phyloP scores from a whole-genome alignment of 768 basidiomycete genomes.

The Termitomyces sp. region DNA sequence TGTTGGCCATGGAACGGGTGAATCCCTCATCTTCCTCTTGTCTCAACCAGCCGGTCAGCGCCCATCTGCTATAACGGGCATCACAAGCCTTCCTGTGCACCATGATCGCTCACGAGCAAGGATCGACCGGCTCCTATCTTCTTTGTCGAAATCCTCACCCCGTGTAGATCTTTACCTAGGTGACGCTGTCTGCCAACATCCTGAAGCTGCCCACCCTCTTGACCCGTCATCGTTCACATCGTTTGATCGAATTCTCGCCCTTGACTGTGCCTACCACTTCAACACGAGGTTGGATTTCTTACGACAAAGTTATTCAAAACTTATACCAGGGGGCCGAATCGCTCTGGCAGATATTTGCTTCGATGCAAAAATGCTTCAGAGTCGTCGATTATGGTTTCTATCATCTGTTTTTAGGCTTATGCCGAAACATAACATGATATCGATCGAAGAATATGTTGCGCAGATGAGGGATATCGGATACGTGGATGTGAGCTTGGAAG shows the following conservation, averaged over 20 bases:
- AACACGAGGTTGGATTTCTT: conserved; percentile 46
- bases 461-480: conserved; percentile 47
- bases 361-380: conserved; percentile 20
- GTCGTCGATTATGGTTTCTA: conserved; percentile 18
- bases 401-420: conserved; percentile 33
- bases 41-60: conserved; percentile 37
- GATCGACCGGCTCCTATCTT: conserved; percentile 23
- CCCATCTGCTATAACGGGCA: conserved; percentile 45
- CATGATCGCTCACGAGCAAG: conserved; percentile 39
- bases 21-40: conserved; percentile 54
- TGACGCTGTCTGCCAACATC: conserved; percentile 43
- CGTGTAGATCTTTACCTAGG: conserved; percentile 36
- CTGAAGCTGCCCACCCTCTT: conserved; percentile 35
- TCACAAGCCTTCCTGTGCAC: conserved; percentile 50
- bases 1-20: conserved; percentile 65
- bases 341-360: conserved; percentile 63
- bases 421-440: conserved; percentile 44
- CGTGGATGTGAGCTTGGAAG: conserved; percentile 45
- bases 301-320: conserved; percentile 37
- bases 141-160: conserved; percentile 13
- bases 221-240: conserved; percentile 21
- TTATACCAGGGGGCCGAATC: conserved; percentile 44
- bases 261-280: conserved; percentile 73
- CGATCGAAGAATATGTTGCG: conserved; percentile 35
- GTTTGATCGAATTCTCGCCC: conserved; percentile 50